phyloP scores from a whole-genome alignment of 257 asterid species.

The Forsythia viridissima region DNA sequence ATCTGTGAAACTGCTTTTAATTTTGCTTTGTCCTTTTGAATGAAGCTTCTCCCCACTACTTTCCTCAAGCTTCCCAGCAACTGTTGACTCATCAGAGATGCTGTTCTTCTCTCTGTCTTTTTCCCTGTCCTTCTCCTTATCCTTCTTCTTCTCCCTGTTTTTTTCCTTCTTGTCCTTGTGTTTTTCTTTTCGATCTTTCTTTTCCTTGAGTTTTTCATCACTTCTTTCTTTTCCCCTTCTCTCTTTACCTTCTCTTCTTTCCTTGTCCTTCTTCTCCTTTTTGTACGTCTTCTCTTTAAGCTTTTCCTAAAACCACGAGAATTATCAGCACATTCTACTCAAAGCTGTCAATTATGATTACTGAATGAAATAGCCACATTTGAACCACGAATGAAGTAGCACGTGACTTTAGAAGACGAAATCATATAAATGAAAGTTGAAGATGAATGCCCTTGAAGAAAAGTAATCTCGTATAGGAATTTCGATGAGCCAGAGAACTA shows the following conservation, averaged over 20 bases:
- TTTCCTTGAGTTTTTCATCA: constrained; percentile 55
- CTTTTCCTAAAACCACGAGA: constrained; percentile 52
- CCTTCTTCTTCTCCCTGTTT: constrained; percentile 30
- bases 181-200: constrained; percentile 67
- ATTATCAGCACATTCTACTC: constrained; percentile 20
- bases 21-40: constrained; percentile 31
- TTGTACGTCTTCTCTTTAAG: constrained; percentile 62
- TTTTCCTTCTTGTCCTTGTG: constrained; percentile 58
- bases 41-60: constrained; percentile 37
- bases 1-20: constrained; percentile 26
- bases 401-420: not conserved
- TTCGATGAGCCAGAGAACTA: not conserved
- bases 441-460: not conserved
- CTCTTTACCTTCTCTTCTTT: constrained; percentile 60
- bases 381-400: not conserved
- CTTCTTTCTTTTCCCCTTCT: constrained; percentile 60
- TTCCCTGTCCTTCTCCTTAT: constrained; percentile 38
- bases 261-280: constrained; percentile 69
- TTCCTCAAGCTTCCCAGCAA: constrained; percentile 42
- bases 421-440: not conserved
- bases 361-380: not conserved
- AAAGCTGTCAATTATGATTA: constrained; percentile 3
- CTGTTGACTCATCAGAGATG: constrained; percentile 55
- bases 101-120: constrained; percentile 52
- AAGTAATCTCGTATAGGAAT: not conserved